Conservation (phyloP, 345 rosid genomes). For the Salix udensis region DNA sequence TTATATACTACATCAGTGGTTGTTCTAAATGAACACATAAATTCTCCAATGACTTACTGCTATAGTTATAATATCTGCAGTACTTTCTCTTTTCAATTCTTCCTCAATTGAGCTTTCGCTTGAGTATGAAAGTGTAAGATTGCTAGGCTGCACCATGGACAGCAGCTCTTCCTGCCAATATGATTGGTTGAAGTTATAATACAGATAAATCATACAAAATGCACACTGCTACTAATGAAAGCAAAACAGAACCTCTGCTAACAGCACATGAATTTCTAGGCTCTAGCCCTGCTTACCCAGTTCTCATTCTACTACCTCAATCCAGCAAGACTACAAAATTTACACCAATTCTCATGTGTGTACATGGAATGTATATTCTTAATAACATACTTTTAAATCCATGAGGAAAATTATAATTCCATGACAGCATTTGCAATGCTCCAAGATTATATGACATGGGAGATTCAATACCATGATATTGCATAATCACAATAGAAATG, state of each 20-base stretch:
- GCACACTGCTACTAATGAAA: background rate
- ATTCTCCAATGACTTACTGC: constrained; percentile 25
- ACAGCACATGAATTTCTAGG: too few species aligned
- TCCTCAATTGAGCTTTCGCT: constrained; percentile 95
- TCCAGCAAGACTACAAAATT: too few species aligned
- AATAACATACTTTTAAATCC: too few species aligned
- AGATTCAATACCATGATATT: background rate
- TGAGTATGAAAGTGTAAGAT: constrained; percentile 77
- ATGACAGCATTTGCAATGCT: background rate
- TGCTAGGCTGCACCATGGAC: constrained; percentile 68
- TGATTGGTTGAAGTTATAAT: background rate
- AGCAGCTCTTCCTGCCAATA: constrained; percentile 69
- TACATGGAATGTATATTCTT: too few species aligned
- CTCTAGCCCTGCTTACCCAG: too few species aligned
- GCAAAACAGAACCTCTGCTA: too few species aligned
- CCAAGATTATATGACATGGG: background rate
- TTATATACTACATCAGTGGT: constrained; percentile 7
- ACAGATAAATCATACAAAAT: background rate
- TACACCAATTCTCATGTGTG: too few species aligned
- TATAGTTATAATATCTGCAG: constrained; percentile 86
- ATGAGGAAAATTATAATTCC: too few species aligned
- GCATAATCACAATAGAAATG: background rate
- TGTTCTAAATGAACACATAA: constrained; percentile 1
- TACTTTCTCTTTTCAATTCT: constrained; percentile 94
- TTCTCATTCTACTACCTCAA: too few species aligned